Percentiles rank a stretch among this genome's conserved stretches.
These are phyloP conservation scores for Kodamaea ohmeri DNA, from an alignment of 1,139 yeast species.

Conservation along the genomic window DNA sequence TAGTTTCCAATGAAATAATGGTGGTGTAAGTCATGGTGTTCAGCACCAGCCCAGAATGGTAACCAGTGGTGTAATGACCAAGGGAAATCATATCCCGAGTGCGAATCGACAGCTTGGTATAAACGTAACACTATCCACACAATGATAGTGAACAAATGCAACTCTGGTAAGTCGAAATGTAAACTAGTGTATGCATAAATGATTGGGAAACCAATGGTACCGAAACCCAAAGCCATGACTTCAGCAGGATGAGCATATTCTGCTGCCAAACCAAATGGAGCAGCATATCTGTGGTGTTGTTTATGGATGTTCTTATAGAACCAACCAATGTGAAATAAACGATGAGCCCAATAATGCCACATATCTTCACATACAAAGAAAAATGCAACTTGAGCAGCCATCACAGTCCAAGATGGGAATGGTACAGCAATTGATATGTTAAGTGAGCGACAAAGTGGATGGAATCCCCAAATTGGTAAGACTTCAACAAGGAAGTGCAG, in stretches of 20 bases:
- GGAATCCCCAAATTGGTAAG: slow-evolving; percentile 93
- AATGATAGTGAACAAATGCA: slow-evolving; percentile 82
- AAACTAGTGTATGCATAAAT: slow-evolving; percentile 44
- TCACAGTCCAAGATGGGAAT: slow-evolving; percentile 63
- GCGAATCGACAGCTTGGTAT: slow-evolving; percentile 94
- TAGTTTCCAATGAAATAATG: slow-evolving; percentile 91
- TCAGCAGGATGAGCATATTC: slow-evolving; percentile 96
- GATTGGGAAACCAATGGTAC: slow-evolving; percentile 92
- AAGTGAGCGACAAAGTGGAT: slow-evolving; percentile 75
- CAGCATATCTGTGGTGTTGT: slow-evolving; percentile 95
- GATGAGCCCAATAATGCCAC: slow-evolving; percentile 96
- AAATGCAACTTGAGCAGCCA: slow-evolving; percentile 61
- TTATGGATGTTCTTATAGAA: slow-evolving; percentile 90
- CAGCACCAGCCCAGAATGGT: slow-evolving; percentile 98
- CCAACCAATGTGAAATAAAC: slow-evolving; percentile 79
- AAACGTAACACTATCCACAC: slow-evolving; percentile 86
- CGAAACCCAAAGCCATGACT: slow-evolving; percentile 85
- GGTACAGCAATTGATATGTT: slow-evolving; percentile 80
- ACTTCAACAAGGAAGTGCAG: slow-evolving; percentile 92
- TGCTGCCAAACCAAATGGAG: slow-evolving; percentile 94
- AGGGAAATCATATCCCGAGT: slow-evolving; percentile 96
- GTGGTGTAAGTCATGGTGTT: slow-evolving; percentile 95
- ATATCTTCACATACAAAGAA: slow-evolving; percentile 87
- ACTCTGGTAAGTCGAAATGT: slow-evolving; percentile 46
- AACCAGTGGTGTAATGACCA: slow-evolving; percentile 88